Evolutionary conservation across 1,284 basidiomycete species (phyloP), one percentile per base, ranked within the genome.

Genomic region (Cystobasidium sp.): DNA sequence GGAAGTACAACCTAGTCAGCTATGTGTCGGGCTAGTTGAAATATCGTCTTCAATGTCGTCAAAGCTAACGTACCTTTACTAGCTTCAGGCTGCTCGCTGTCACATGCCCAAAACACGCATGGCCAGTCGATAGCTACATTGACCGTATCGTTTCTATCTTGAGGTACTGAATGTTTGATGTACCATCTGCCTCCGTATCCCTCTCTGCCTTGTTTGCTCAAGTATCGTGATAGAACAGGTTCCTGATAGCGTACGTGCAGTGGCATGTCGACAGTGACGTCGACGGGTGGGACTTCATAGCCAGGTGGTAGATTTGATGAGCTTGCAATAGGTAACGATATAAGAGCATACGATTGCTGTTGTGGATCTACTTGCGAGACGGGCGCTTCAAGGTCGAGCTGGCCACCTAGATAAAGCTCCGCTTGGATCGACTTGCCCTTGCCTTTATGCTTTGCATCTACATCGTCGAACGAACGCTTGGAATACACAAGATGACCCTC

Each of bases 161-260:
- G 56, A 22, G 64, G 64, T 24, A 62, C 18, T 37, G 49, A 3
- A 43, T 73, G 31, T 43, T 73, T 73, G 49, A 47, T 58, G 39
- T 62, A 73, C 70, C 70, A 73, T 52, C 70, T 51, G 16, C 69
- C 69, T 41, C 62, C 70, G 47, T 58, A 59, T 3, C 63, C 70
- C 9, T 39, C n/a, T 59, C 70, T 65, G 22, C 63, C 55, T 31
- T 56, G 52, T n/a, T 49, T 46, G 22, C 47, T 66, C 12, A 73
- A 52, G n/a, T 59, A 73, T 44, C 70, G 47, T 16, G 62, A 65
- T 1, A 66, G 62, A 6, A 73, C 70, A 51, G 70, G 78, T 31
- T 41, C 37, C 53, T 76, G 78, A 67, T 79, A 79, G 31, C 78
- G 51, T 31, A 76, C 20, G 64, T 79, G 78, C 18, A 79, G 46